phyloP scores from a whole-genome alignment of 306 rosid species.

The Senna tora region DNA sequence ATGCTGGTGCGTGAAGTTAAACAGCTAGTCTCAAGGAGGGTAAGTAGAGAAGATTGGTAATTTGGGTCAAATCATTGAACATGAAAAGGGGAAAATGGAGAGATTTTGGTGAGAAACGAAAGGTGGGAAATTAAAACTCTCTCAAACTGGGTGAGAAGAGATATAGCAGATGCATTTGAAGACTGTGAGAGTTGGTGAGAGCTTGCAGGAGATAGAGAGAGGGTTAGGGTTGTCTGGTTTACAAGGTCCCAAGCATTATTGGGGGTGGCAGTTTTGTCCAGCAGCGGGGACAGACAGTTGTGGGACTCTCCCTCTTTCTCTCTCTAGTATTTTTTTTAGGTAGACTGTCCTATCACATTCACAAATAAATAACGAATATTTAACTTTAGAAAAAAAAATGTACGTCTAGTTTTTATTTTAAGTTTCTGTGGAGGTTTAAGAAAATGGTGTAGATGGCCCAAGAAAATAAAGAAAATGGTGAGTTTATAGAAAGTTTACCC shows the following conservation, averaged over 20 bases:
- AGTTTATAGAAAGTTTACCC: too few species aligned
- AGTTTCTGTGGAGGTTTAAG: too few species aligned
- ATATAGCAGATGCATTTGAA: conserved; percentile 45
- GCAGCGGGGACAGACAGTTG: conserved; percentile 73
- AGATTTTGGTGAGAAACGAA: conserved; percentile 59
- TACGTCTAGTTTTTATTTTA: too few species aligned
- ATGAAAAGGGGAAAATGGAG: conserved; percentile 18
- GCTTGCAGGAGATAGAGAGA: conserved; percentile 27
- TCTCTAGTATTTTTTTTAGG: background rate
- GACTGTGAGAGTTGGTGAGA: conserved; percentile 41
- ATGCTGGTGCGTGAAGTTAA: conserved; percentile 48
- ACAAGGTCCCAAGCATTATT: conserved; percentile 88
- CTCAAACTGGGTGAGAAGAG: conserved; percentile 37
- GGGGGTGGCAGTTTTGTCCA: conserved; percentile 90
- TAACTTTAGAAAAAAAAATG: too few species aligned
- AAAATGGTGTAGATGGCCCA: too few species aligned
- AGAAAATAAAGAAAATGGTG: too few species aligned
- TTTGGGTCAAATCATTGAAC: conserved; percentile 26
- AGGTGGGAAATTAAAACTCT: conserved; percentile 55
- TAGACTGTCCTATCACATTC: too few species aligned
- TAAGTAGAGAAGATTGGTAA: background rate
- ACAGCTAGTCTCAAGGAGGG: conserved; percentile 26
- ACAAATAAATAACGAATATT: too few species aligned
- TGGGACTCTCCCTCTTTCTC: conserved; percentile 53
- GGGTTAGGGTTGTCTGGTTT: conserved; percentile 58